These are phyloP conservation scores for Amoeboradix gromovi DNA, from an alignment of 371 early-diverging fungal species.

Conservation along the genomic window DNA sequence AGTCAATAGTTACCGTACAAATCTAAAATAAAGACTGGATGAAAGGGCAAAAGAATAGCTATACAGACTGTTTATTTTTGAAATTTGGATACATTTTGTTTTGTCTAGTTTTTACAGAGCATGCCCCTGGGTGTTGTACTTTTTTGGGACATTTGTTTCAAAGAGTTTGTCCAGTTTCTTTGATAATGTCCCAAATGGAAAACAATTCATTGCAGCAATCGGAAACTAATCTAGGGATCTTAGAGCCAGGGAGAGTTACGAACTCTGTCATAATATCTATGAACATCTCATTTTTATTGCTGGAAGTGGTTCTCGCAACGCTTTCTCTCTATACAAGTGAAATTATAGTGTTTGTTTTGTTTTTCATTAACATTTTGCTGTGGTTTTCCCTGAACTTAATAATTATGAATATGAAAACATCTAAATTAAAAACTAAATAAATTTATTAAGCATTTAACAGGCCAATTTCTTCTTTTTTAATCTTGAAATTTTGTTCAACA, in stretches of 20 bases:
- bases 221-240: background rate
- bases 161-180: no score
- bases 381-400: background rate
- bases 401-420: background rate
- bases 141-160: no score
- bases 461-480: background rate
- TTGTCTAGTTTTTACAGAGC: no score
- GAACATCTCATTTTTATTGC: background rate
- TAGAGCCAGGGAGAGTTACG: background rate
- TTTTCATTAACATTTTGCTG: background rate
- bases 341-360: background rate
- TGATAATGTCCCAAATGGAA: no score
- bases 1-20: no score
- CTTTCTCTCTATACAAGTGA: background rate
- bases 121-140: no score
- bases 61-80: no score
- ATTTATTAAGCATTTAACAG: background rate
- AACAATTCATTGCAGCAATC: no score
- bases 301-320: background rate
- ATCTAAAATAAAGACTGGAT: no score
- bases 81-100: no score
- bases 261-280: background rate
- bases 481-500: background rate
- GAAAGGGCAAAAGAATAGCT: no score
- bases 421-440: background rate